Percentiles rank a stretch among this genome's conserved stretches.
These are phyloP conservation scores for Fusarium robinianum DNA, from an alignment of 2,329 filamentous ascomycete species.

Conservation along the genomic window DNA sequence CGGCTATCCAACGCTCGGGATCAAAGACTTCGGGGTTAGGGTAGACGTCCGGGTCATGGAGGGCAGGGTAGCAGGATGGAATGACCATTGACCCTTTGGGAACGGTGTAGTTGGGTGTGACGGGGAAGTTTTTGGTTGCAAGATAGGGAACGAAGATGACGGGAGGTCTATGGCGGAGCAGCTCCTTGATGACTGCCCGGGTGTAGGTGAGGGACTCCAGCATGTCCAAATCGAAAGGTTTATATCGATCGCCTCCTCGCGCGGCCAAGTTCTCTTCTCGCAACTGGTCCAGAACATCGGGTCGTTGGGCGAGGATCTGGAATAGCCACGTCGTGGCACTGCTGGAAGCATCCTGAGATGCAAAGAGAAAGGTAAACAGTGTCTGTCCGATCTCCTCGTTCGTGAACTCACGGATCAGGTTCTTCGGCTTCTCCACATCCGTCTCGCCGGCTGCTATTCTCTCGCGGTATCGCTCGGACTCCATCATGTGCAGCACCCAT, in stretches of 20 bases:
- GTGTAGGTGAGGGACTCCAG: constrained; percentile 56
- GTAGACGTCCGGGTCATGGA: constrained; percentile 55
- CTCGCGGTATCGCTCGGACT: constrained; percentile 69
- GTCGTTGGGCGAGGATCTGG: constrained; percentile 55
- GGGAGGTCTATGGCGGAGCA: constrained; percentile 56
- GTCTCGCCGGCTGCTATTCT: constrained; percentile 62
- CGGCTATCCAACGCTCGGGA: constrained; percentile 57
- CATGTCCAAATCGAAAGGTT: constrained; percentile 50
- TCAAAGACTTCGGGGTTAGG: constrained; percentile 53
- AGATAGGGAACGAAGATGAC: constrained; percentile 60
- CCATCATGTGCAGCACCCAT: constrained; percentile 76
- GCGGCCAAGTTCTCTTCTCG: constrained; percentile 53
- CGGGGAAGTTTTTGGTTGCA: constrained; percentile 51
- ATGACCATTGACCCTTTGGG: constrained; percentile 55
- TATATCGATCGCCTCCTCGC: constrained; percentile 47
- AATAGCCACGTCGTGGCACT: constrained; percentile 59
- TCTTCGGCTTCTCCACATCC: constrained; percentile 48
- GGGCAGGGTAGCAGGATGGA: constrained; percentile 56
- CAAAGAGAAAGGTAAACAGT: constrained; percentile 58
- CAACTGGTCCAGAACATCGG: constrained; percentile 52
- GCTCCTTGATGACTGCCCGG: constrained; percentile 57
- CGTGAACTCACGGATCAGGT: constrained; percentile 55
- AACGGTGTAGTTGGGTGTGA: constrained; percentile 53
- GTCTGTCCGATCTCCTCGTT: constrained; percentile 55
- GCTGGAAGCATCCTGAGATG: constrained; percentile 58